Conservation (phyloP, 139 green algal species). For the Trebouxia sp. region DNA sequence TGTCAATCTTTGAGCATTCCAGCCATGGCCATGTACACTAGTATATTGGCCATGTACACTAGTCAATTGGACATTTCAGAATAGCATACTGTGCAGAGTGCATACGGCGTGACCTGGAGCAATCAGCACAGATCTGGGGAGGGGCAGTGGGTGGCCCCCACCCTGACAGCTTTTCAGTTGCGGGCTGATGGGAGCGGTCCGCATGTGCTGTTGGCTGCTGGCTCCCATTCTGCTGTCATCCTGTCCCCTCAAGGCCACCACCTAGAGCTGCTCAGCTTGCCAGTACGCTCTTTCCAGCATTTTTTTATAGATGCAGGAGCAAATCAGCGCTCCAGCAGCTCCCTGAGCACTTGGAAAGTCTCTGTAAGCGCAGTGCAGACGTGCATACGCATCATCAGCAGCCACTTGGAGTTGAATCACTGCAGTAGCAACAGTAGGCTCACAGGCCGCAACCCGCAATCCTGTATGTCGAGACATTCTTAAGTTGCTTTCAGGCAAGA, state of each 20-base stretch:
- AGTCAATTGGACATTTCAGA: not conserved
- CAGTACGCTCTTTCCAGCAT: too few relatives aligned
- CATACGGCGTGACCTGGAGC: not conserved
- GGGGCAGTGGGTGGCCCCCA: not conserved
- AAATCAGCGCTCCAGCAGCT: too few relatives aligned
- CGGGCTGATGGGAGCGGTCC: slow-evolving; percentile 54
- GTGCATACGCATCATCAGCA: too few relatives aligned
- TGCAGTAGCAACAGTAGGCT: too few relatives aligned
- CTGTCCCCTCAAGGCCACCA: slow-evolving; percentile 73
- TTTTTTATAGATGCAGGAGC: too few relatives aligned
- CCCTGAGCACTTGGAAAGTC: too few relatives aligned
- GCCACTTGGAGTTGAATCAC: too few relatives aligned
- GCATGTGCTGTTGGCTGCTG: slow-evolving; percentile 60
- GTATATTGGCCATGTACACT: not conserved
- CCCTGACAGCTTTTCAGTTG: slow-evolving; percentile 43
- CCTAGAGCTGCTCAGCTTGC: slow-evolving; percentile 68
- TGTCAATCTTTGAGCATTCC: not conserved
- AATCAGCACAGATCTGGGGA: not conserved
- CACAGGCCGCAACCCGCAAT: too few relatives aligned
- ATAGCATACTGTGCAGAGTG: slow-evolving; percentile 23
- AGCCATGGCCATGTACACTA: not conserved
- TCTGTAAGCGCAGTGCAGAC: too few relatives aligned
- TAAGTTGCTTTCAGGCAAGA: not conserved
- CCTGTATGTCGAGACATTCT: not conserved
- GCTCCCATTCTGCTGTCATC: slow-evolving; percentile 49